Evolutionary conservation across 306 rosid species (phyloP), one percentile per base, ranked within the genome.

Genomic region (Mimosa pudica): DNA sequence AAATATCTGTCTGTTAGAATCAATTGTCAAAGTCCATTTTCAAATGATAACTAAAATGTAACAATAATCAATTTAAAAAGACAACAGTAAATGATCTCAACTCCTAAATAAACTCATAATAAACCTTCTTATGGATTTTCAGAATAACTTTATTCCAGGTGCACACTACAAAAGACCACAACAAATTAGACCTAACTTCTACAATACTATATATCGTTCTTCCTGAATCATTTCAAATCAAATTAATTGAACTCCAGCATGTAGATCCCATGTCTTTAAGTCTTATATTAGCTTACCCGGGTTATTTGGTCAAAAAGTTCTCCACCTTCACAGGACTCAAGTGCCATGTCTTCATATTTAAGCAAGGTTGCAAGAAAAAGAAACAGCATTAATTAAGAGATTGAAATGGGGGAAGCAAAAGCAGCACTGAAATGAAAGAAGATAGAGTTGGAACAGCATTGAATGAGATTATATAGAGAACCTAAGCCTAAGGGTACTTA

Each of bases 281-380:
- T 63, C 30, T 63, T 58, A 49, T 20, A 58, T 63, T 76, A 78
- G 84, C 98, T 90, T 88, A 96, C 99, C 96, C 98, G 92, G 81
- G 91, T 90, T 86, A 96, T 96, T 86, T 93, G 99, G 84, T 96
- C 99, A 88, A 96, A 96, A 80, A 96, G 99, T 69, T 96, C 99
- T 82, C 99, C 99, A 48, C 99, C 99, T 89, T 96, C 99, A 80
- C 99, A 96, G 80, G 99, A 96, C 80, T 96, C 99, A 81, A 96
- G 94, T 73, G 98, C 99, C 99, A 96, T 96, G 81, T 96, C 99
- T 96, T 88, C 90, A 81, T 70, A 42, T 66, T 42, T 42, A 57
- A 78, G 78, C n/a, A 60, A 60, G 2, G 80, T 77, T 48, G 65
- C 6, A 79, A 73, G 16, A 76, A 77, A 64, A 67, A 70, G 64